A percentile compares a stretch with the other conserved stretches of the same genome.
Conservation (phyloP, 2,329 filamentous ascomycete species). For the Dactylonectria macrodidyma region DNA sequence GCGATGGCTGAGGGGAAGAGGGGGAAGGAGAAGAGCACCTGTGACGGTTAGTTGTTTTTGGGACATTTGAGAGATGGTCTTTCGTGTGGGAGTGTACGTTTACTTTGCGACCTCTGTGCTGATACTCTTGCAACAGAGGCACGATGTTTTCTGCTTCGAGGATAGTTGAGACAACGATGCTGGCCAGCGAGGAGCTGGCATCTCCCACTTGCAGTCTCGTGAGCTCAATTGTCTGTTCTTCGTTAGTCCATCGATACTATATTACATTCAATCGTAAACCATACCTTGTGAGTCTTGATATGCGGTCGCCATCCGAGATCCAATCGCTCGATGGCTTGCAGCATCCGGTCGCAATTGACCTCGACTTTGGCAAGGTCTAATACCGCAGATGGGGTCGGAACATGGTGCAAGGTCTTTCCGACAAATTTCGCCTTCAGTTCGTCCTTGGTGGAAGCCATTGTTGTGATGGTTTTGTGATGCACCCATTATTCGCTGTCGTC, state of each 20-base stretch:
- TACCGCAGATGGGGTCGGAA: slow-evolving; percentile 76
- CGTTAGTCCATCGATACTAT: background rate
- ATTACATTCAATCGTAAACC: background rate
- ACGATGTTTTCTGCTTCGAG: slow-evolving; percentile 75
- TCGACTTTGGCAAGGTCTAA: slow-evolving; percentile 76
- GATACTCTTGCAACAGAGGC: slow-evolving; percentile 70
- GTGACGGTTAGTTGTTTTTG: background rate
- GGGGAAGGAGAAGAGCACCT: slow-evolving; percentile 80
- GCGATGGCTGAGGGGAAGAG: slow-evolving; percentile 72
- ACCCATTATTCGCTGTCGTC: background rate
- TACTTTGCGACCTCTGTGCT: slow-evolving; percentile 64
- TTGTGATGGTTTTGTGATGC: background rate
- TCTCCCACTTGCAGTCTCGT: slow-evolving; percentile 77
- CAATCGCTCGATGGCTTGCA: slow-evolving; percentile 70
- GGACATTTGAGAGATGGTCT: background rate
- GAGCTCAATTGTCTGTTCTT: slow-evolving; percentile 70
- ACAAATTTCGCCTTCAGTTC: slow-evolving; percentile 59
- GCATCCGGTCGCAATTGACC: slow-evolving; percentile 79
- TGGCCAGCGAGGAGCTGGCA: slow-evolving; percentile 59
- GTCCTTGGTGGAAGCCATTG: background rate
- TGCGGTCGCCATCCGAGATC: slow-evolving; percentile 79
- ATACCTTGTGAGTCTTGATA: slow-evolving; percentile 86
- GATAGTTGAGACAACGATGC: slow-evolving; percentile 80
- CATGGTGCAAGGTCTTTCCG: slow-evolving; percentile 69
- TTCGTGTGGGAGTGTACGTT: slow-evolving; percentile 63